Percentiles rank a stretch among this genome's conserved stretches.
Conservation (phyloP, 2,329 filamentous ascomycete species). For the Hymenoscyphus infarciens region DNA sequence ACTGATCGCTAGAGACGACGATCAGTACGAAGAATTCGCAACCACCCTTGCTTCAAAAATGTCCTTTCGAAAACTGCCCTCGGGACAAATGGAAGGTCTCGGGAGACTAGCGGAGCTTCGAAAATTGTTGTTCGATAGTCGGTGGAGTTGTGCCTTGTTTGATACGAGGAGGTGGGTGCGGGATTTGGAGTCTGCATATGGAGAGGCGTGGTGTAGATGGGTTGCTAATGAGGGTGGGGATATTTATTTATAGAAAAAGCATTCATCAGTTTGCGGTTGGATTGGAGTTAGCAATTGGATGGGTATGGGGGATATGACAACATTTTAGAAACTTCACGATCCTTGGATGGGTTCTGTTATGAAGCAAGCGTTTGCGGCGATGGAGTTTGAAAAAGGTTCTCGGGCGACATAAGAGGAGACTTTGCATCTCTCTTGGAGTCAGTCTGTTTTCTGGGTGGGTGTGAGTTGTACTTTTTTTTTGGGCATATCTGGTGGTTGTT, state of each 20-base stretch:
- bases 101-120: conserved; percentile 78
- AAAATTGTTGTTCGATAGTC: conserved; percentile 74
- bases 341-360: not conserved
- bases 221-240: conserved; percentile 83
- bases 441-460: not conserved
- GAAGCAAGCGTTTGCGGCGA: conserved; percentile 4
- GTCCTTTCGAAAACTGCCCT: conserved; percentile 48
- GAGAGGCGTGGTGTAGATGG: conserved; percentile 85
- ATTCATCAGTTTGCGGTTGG: not conserved
- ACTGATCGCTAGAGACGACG: conserved; percentile 73
- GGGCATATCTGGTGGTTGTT: not conserved
- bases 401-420: not conserved
- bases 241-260: conserved; percentile 63
- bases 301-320: not conserved
- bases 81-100: conserved; percentile 49
- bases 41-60: conserved; percentile 63
- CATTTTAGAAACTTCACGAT: not conserved
- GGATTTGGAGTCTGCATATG: conserved; percentile 85
- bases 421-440: not conserved
- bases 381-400: not conserved
- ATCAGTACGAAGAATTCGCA: conserved; percentile 79
- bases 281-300: not conserved
- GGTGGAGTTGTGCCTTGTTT: conserved; percentile 86
- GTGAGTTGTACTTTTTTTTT: not conserved
- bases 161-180: conserved; percentile 87